A percentile compares a stretch with the other conserved stretches of the same genome.
phyloP scores from a whole-genome alignment of 2,329 filamentous ascomycete species.

The Fusarium humuli region DNA sequence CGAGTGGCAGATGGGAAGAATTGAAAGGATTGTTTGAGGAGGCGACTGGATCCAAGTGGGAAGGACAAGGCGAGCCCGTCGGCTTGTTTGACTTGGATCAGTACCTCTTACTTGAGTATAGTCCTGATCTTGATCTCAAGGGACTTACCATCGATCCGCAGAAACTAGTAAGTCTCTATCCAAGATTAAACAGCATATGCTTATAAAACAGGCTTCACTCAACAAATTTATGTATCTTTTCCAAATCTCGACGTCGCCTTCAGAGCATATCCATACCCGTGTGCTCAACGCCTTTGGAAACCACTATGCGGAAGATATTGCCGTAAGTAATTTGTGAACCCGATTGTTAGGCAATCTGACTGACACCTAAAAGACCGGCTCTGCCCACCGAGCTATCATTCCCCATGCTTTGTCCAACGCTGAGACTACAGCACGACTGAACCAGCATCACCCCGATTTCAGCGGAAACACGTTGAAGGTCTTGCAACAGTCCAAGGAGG shows the following conservation, averaged over 20 bases:
- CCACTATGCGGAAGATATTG: not conserved
- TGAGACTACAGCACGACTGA: not conserved
- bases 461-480: not conserved
- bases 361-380: conserved; percentile 1
- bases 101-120: conserved; percentile 15
- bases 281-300: not conserved
- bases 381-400: conserved; percentile 14
- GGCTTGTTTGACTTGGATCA: conserved; percentile 7
- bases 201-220: not conserved
- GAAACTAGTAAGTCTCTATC: not conserved
- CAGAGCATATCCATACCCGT: conserved; percentile 13
- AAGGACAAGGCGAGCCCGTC: not conserved
- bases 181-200: accelerated
- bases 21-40: not conserved
- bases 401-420: not conserved
- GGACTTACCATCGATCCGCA: not conserved
- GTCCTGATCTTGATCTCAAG: conserved; percentile 10
- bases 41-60: not conserved
- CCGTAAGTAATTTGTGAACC: not conserved
- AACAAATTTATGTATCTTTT: conserved; percentile 11
- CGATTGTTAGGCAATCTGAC: accelerated
- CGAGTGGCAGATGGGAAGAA: not conserved
- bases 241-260: not conserved
- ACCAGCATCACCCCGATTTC: not conserved
- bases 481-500: conserved; percentile 15